Evolutionary conservation across 352 stramenopile species (phyloP), one percentile per base, ranked within the genome.

Genomic region (Saprolegnia diclina): DNA sequence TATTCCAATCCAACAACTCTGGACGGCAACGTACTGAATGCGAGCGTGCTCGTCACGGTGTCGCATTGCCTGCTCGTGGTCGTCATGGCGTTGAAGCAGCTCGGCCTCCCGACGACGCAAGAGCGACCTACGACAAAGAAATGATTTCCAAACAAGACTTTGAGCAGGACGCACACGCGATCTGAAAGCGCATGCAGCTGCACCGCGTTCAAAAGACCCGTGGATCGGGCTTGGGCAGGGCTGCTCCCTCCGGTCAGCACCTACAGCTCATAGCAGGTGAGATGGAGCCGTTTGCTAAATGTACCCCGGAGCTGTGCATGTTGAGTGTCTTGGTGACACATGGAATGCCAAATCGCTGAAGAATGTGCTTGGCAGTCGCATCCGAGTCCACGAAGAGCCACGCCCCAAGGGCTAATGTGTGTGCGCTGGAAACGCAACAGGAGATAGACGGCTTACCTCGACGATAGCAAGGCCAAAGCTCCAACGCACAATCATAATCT

Each of bases 271-370:
- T n/a, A n/a, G 29, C 29, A 35, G 5, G 29, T 35, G 29, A 54
- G 24, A 54, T 54, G 2, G n/a, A 22, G 5, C 5, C n/a, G 5
- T 54, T 54, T 5, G 5, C 0, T 14, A 19, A 13, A 10, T 5
- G 45, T 69, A 74, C 70, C 0, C 65, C 70, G 21, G 44, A 21
- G 67, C 64, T 73, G 70, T 74, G 70, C 48, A 73, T 26, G 44
- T 74, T 74, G 10, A 72, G 64, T 26, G 35, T 38, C n/a, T 46
- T 61, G 13, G 70, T 65, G 29, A 74, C 53, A 29, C 64, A 69
- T 26, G 70, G 57, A 52, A 74, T 73, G 7, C 55, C 48, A 56
- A 45, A 74, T 22, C 65, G 26, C 2, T 50, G 22, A 26, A 74
- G 56, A 24, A 74, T 57, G 10, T 29, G 24, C 52, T 70, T 71